phyloP scores from a whole-genome alignment of 2,329 filamentous ascomycete genomes.

The Fusarium equiseti region DNA sequence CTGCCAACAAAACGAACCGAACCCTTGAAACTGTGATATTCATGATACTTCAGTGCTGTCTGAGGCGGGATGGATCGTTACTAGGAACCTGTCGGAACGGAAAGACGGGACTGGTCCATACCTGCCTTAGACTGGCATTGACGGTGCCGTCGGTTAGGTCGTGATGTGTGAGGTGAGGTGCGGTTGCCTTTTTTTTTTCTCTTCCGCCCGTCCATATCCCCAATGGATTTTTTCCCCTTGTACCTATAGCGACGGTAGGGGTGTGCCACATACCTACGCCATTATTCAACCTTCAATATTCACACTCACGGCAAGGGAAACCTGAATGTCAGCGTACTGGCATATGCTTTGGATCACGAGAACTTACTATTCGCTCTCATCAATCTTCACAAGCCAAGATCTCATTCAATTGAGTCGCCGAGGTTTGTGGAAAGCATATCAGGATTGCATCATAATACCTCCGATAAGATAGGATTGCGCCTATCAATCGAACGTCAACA shows the following conservation, averaged over 20 bases:
- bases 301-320: constrained; percentile 4
- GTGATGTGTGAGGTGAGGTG: constrained; percentile 25
- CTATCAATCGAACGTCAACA: constrained; percentile 34
- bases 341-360: constrained; percentile 2
- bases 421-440: constrained; percentile 13
- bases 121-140: constrained; percentile 10
- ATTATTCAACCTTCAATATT: constrained; percentile 35
- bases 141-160: constrained; percentile 10
- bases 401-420: constrained; percentile 8
- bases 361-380: constrained; percentile 29
- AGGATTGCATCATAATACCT: constrained; percentile 1
- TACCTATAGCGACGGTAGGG: constrained; percentile 34
- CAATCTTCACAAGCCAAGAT: constrained; percentile 42
- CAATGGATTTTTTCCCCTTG: constrained; percentile 45
- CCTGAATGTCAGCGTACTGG: not conserved
- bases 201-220: constrained; percentile 36
- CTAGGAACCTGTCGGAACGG: constrained; percentile 37
- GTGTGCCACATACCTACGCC: constrained; percentile 25
- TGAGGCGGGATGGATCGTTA: constrained; percentile 2
- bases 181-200: constrained; percentile 19
- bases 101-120: constrained; percentile 19
- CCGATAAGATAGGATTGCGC: not conserved
- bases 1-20: constrained; percentile 1
- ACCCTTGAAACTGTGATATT: constrained; percentile 11
- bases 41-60: constrained; percentile 15